Evolutionary conservation across 2,329 filamentous ascomycete genomes (phyloP).

Genomic region (Coniella lustricola): DNA sequence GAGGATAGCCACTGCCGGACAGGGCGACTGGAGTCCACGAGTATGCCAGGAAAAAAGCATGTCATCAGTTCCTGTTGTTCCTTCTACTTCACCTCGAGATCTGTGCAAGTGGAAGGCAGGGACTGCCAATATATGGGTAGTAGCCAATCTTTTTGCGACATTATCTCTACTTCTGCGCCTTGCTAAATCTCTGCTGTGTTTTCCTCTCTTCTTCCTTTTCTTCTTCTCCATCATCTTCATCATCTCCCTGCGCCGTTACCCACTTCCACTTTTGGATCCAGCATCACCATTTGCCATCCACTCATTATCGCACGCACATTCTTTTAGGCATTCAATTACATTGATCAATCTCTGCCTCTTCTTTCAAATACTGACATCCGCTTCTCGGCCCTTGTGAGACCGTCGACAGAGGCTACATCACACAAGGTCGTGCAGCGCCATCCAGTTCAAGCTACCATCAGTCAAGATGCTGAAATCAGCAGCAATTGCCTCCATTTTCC

Average conservation of each 20-base stretch:
- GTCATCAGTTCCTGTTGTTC: no score
- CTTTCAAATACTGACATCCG: neutral
- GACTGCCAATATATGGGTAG: neutral
- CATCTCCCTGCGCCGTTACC: neutral
- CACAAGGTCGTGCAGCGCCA: neutral
- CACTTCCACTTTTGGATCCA: conserved; percentile 3
- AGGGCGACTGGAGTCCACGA: no score
- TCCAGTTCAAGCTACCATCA: neutral
- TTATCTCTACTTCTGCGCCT: neutral
- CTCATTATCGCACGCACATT: neutral
- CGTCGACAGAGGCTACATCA: neutral
- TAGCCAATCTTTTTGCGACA: neutral
- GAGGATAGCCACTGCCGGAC: no score
- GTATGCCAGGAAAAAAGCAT: no score
- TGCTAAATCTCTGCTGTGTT: neutral
- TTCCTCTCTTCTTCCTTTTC: neutral
- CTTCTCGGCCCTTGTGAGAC: neutral
- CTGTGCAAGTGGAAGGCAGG: no score
- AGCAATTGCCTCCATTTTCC: neutral
- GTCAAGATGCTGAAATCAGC: conserved; percentile 8
- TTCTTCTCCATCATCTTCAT: neutral
- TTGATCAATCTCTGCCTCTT: neutral
- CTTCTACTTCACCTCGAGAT: no score
- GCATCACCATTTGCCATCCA: neutral
- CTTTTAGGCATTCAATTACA: neutral